These are phyloP conservation scores for Rostrohypoxylon terebratum DNA, from an alignment of 495 filamentous ascomycete species.

Conservation along the genomic window DNA sequence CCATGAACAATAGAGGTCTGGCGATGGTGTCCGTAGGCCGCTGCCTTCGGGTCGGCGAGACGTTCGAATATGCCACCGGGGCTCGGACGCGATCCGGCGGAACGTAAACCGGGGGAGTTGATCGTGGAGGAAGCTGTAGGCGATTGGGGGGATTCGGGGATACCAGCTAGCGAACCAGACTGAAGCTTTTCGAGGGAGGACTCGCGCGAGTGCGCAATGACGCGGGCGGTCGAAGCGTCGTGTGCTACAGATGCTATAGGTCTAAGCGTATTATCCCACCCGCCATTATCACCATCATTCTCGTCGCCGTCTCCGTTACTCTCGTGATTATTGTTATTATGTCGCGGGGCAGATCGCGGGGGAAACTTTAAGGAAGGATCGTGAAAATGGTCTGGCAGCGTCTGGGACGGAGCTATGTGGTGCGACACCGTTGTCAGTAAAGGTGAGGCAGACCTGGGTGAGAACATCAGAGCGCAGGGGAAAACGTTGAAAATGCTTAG, in stretches of 20 bases:
- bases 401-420: constrained; percentile 63
- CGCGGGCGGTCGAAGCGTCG: constrained; percentile 48
- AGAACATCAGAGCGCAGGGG: constrained; percentile 31
- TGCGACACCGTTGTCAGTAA: constrained; percentile 45
- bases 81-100: constrained; percentile 53
- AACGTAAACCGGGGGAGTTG: constrained; percentile 51
- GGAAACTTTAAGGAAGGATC: constrained; percentile 59
- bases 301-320: constrained; percentile 56
- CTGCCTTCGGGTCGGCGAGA: constrained; percentile 58
- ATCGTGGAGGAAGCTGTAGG: constrained; percentile 44
- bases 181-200: constrained; percentile 65
- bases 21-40: constrained; percentile 85
- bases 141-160: constrained; percentile 52
- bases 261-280: constrained; percentile 59
- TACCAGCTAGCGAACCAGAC: constrained; percentile 57
- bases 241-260: constrained; percentile 53
- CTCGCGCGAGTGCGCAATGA: constrained; percentile 62
- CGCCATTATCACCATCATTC: constrained; percentile 44
- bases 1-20: constrained; percentile 96
- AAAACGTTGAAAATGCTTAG: constrained; percentile 21
- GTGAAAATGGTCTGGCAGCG: constrained; percentile 60
- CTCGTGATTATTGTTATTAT: constrained; percentile 59
- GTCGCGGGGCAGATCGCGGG: constrained; percentile 55
- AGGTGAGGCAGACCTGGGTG: constrained; percentile 20
- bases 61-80: constrained; percentile 74